Conservation (phyloP, 2,329 filamentous ascomycete genomes). For the Ampelomyces quisqualis region DNA sequence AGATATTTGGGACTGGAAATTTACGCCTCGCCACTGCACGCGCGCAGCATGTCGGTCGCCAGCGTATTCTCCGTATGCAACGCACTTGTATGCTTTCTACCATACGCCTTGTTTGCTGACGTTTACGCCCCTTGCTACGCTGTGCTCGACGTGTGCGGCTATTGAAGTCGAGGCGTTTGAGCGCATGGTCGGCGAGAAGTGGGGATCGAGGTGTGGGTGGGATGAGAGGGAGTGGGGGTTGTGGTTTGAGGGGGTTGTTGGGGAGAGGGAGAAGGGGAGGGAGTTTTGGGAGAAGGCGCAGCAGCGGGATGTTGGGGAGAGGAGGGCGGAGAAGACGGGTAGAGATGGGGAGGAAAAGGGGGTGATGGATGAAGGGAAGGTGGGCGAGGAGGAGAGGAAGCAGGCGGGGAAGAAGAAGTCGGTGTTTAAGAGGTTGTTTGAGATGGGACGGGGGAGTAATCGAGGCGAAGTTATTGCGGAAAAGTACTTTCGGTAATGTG, state of each 20-base stretch:
- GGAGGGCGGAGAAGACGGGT: slow-evolving; percentile 15
- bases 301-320: slow-evolving; percentile 27
- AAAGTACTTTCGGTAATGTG: slow-evolving; percentile 1
- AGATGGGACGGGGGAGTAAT: slow-evolving; percentile 1
- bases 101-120: slow-evolving; percentile 14
- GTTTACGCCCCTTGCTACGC: slow-evolving; percentile 20
- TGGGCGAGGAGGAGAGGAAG: slow-evolving; percentile 3
- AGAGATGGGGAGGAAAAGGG: slow-evolving; percentile 8
- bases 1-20: slow-evolving; percentile 32
- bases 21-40: slow-evolving; percentile 30
- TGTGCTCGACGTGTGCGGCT: slow-evolving; percentile 32
- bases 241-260: slow-evolving; percentile 23
- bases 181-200: slow-evolving; percentile 21
- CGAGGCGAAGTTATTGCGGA: neutral
- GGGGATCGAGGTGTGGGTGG: slow-evolving; percentile 20
- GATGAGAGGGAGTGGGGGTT: slow-evolving; percentile 28
- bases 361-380: slow-evolving; percentile 3
- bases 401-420: slow-evolving; percentile 9
- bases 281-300: slow-evolving; percentile 36
- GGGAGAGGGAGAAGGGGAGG: slow-evolving; percentile 22
- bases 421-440: slow-evolving; percentile 23
- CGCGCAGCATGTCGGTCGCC: slow-evolving; percentile 15
- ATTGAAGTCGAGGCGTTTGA: slow-evolving; percentile 27
- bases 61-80: slow-evolving; percentile 30
- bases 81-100: slow-evolving; percentile 28